Conservation (phyloP, 2,329 filamentous ascomycete genomes). For the Bisporella sp. region DNA sequence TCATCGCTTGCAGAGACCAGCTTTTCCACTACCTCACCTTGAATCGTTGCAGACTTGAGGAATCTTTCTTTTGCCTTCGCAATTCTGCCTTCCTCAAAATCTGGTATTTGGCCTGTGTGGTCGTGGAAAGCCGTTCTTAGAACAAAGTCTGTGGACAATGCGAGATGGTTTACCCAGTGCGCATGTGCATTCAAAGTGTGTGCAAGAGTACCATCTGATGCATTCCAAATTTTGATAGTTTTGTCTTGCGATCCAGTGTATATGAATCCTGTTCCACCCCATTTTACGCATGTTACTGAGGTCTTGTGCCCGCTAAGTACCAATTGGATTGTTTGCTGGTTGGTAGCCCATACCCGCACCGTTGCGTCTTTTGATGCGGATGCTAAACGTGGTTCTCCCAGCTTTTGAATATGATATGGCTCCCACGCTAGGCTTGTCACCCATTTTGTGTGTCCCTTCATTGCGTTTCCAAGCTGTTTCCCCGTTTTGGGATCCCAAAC, state of each 20-base stretch:
- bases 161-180: slow-evolving; percentile 94
- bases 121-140: slow-evolving; percentile 83
- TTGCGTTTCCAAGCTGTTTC: slow-evolving; percentile 55
- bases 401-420: slow-evolving; percentile 76
- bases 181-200: slow-evolving; percentile 77
- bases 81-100: slow-evolving; percentile 61
- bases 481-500: slow-evolving; percentile 85
- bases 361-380: slow-evolving; percentile 88
- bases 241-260: slow-evolving; percentile 89
- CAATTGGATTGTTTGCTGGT: slow-evolving; percentile 70
- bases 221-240: slow-evolving; percentile 86
- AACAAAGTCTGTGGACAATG: slow-evolving; percentile 86
- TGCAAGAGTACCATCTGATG: slow-evolving; percentile 68
- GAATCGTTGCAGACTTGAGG: slow-evolving; percentile 72
- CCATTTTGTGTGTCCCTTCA: slow-evolving; percentile 87
- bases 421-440: slow-evolving; percentile 88
- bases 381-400: slow-evolving; percentile 70
- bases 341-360: slow-evolving; percentile 78
- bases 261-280: slow-evolving; percentile 83
- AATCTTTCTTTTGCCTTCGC: slow-evolving; percentile 75
- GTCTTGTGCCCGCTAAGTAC: slow-evolving; percentile 84
- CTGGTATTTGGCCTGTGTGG: slow-evolving; percentile 65
- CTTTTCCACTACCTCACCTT: slow-evolving; percentile 72
- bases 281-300: slow-evolving; percentile 83
- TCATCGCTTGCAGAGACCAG: slow-evolving; percentile 90